These are phyloP conservation scores for Flagelloscypha sp. DNA, from an alignment of 768 basidiomycete species.

Conservation along the genomic window DNA sequence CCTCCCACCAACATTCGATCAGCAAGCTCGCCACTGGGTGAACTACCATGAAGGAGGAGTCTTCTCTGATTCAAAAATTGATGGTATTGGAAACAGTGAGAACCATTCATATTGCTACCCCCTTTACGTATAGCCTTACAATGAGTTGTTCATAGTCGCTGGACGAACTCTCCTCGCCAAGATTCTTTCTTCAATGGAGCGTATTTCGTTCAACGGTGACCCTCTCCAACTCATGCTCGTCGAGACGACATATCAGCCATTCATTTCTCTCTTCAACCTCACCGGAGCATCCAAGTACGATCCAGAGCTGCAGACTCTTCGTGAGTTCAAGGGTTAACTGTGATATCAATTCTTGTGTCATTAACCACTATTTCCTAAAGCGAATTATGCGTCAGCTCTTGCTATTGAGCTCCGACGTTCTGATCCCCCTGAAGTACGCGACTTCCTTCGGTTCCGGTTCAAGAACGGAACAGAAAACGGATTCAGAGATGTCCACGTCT, in stretches of 20 bases:
- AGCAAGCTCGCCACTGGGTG: slow-evolving; percentile 67
- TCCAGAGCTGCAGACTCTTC: slow-evolving; percentile 55
- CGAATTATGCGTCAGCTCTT: slow-evolving; percentile 65
- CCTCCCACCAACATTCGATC: slow-evolving; percentile 69
- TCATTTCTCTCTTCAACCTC: slow-evolving; percentile 82
- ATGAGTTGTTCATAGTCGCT: slow-evolving; percentile 47
- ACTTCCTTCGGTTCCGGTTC: slow-evolving; percentile 80
- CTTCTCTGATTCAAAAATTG: slow-evolving; percentile 56
- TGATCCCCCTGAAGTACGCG: slow-evolving; percentile 64
- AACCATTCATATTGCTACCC: no score
- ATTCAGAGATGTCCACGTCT: slow-evolving; percentile 65
- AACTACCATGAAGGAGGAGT: slow-evolving; percentile 74
- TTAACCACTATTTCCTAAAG: slow-evolving; percentile 27
- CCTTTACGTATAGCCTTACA: not conserved
- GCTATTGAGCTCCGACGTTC: slow-evolving; percentile 75
- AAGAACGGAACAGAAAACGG: slow-evolving; percentile 65
- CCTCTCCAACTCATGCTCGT: slow-evolving; percentile 73
- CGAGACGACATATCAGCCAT: slow-evolving; percentile 82
- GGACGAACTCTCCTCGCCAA: slow-evolving; percentile 72
- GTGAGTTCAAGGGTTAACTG: slow-evolving; percentile 33
- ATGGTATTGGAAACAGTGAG: slow-evolving; percentile 73
- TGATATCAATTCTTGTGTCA: not conserved
- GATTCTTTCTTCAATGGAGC: slow-evolving; percentile 62
- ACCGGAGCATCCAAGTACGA: slow-evolving; percentile 51
- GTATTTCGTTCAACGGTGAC: slow-evolving; percentile 72